A percentile compares a stretch with the other conserved stretches of the same genome.
These are phyloP conservation scores for Linanthus parryae DNA, from an alignment of 148 eudicot species.

Conservation along the genomic window DNA sequence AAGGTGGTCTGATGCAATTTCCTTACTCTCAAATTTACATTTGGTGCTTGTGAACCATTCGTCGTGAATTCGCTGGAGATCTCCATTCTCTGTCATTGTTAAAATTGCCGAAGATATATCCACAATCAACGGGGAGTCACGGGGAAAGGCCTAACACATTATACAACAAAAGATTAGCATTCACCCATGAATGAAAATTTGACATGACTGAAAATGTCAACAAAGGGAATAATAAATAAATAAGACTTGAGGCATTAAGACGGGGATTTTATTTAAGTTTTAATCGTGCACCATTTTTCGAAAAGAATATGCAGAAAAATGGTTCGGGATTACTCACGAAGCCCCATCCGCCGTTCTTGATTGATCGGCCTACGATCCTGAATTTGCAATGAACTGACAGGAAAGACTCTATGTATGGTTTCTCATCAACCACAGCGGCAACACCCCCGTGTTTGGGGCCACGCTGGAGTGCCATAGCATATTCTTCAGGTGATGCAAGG, in stretches of 20 bases:
- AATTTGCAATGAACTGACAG: background rate
- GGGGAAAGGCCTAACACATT: background rate
- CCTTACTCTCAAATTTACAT: too few relatives aligned
- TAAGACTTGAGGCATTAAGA: too few relatives aligned
- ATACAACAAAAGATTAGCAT: too few relatives aligned
- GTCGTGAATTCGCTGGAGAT: background rate
- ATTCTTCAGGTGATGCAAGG: background rate
- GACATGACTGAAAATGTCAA: background rate
- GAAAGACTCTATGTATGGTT: slow-evolving; percentile 15
- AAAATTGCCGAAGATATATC: slow-evolving; percentile 3
- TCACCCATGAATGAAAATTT: background rate
- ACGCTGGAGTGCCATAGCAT: background rate
- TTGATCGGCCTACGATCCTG: slow-evolving; percentile 11
- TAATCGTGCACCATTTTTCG: too few relatives aligned
- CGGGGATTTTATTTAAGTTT: too few relatives aligned
- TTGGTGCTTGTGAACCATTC: too few relatives aligned
- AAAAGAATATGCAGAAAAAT: too few relatives aligned
- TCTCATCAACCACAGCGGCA: slow-evolving; percentile 17
- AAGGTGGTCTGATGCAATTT: too few relatives aligned
- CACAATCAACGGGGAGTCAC: background rate
- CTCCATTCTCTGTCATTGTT: background rate
- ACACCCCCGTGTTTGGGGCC: slow-evolving; percentile 1
- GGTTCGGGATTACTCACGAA: slow-evolving; percentile 13
- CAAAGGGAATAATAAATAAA: background rate
- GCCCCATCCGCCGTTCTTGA: slow-evolving; percentile 18